phyloP scores from a whole-genome alignment of 306 rosid species.

The Ceratonia siliqua region DNA sequence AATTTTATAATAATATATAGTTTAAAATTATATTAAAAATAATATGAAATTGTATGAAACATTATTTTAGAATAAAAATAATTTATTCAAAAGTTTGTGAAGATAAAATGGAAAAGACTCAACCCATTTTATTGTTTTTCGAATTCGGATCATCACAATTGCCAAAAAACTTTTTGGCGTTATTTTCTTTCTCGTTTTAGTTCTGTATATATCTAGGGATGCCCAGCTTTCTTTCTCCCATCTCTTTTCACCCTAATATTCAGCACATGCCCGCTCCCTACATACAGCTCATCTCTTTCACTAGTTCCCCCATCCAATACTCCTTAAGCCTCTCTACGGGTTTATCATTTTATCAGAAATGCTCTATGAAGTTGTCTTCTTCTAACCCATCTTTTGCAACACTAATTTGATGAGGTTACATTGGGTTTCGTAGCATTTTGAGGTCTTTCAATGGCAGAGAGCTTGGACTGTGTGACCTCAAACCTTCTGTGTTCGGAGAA shows the following conservation, averaged over 20 bases:
- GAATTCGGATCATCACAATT: too few relatives aligned
- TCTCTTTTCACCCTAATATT: conserved; percentile 52
- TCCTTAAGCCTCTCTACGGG: conserved; percentile 25
- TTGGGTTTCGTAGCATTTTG: conserved; percentile 39
- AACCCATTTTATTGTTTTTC: too few relatives aligned
- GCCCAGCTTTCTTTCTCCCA: conserved; percentile 26
- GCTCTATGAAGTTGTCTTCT: conserved; percentile 37
- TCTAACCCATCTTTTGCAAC: conserved; percentile 27
- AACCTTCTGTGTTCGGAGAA: conserved; percentile 62
- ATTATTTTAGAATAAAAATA: too few relatives aligned
- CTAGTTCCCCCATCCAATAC: conserved; percentile 17
- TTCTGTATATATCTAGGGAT: conserved; percentile 31
- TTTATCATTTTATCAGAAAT: conserved; percentile 21
- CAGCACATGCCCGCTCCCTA: conserved; percentile 48
- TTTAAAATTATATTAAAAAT: too few relatives aligned
- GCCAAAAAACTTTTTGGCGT: neutral
- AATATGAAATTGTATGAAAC: too few relatives aligned
- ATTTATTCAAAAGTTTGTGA: too few relatives aligned
- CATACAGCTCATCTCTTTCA: conserved; percentile 55
- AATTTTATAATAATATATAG: too few relatives aligned
- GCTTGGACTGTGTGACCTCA: conserved; percentile 49
- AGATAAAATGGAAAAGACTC: too few relatives aligned
- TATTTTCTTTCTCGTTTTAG: conserved; percentile 26
- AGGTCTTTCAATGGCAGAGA: conserved; percentile 64
- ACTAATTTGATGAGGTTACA: conserved; percentile 49